Conservation (phyloP, 257 asterid species). For the Voacanga thouarsii region DNA sequence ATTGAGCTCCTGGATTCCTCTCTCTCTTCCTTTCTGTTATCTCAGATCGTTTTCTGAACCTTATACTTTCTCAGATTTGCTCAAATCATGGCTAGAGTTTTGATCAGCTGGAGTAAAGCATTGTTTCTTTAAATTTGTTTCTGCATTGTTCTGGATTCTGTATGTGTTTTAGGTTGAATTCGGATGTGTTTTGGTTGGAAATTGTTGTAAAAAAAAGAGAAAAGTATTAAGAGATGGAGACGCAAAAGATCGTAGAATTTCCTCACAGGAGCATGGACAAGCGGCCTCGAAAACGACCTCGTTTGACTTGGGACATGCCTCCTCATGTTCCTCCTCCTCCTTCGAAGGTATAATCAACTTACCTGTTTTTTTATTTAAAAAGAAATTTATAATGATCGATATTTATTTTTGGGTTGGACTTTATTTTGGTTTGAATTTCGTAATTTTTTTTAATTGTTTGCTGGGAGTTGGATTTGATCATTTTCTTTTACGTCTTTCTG, state of each 20-base stretch:
- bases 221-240: slow-evolving; percentile 44
- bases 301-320: slow-evolving; percentile 68
- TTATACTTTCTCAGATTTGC: slow-evolving; percentile 20
- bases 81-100: slow-evolving; percentile 7
- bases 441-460: background rate
- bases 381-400: background rate
- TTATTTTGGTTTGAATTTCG: slow-evolving; percentile 9
- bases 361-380: background rate
- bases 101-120: slow-evolving; percentile 8
- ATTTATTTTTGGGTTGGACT: background rate
- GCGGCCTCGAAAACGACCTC: slow-evolving; percentile 76
- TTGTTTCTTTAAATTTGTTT: background rate
- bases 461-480: background rate
- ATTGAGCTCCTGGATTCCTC: background rate
- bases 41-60: background rate
- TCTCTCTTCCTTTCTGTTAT: slow-evolving; percentile 19
- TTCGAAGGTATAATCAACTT: slow-evolving; percentile 40
- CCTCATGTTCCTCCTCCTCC: slow-evolving; percentile 41
- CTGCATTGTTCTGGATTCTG: background rate
- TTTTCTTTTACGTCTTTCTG: background rate
- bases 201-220: background rate
- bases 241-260: slow-evolving; percentile 60
- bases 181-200: background rate
- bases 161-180: background rate
- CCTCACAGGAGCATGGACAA: slow-evolving; percentile 60